Evolutionary conservation across 495 filamentous ascomycete genomes (phyloP), one percentile per base, ranked within the genome.

Genomic region (Jackrogersella multiformis): DNA sequence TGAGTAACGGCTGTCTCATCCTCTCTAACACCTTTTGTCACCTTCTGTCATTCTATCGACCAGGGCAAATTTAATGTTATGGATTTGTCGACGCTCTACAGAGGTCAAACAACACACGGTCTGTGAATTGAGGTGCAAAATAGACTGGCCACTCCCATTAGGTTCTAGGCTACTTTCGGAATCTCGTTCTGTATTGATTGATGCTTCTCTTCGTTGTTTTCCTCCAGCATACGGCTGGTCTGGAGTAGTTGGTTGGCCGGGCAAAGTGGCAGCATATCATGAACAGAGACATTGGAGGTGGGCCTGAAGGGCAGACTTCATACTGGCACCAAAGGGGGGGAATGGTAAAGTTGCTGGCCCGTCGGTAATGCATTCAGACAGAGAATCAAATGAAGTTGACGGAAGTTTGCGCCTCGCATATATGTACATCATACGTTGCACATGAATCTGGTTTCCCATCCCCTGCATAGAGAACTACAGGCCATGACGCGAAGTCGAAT

Each of bases 141-240:
- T 73, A 75, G 70, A 75, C 68, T 71, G 68, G 73, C 63, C 68
- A 62, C 58, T 63, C 53, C 68, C 61, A 67, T 71, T 54, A 69
- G 62, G 67, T 61, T 64, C 61, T 60, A 59, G 61, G 67, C 65
- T 69, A 61, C 54, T 75, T 73, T 71, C 67, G 55, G 67, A 69
- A 66, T 69, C 65, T 73, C 61, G 56, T 68, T 66, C 70, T 75
- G 73, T 73, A 70, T 65, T 67, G 67, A 68, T 61, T 70, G 55
- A 59, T 61, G 57, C 54, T 75, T 72, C 64, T 68, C 64, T 69
- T 71, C 70, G 35, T 70, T 42, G 41, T 59, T 71, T 66, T 64
- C 52, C 52, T 52, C 68, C 62, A 66, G 64, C 61, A 62, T 56
- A 24, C 10, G 65, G 65, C 64, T 71, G 61, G 66, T 63, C 67